phyloP scores from a whole-genome alignment of 1,139 yeast genomes.

The Cylindricascospora bacillispora region DNA sequence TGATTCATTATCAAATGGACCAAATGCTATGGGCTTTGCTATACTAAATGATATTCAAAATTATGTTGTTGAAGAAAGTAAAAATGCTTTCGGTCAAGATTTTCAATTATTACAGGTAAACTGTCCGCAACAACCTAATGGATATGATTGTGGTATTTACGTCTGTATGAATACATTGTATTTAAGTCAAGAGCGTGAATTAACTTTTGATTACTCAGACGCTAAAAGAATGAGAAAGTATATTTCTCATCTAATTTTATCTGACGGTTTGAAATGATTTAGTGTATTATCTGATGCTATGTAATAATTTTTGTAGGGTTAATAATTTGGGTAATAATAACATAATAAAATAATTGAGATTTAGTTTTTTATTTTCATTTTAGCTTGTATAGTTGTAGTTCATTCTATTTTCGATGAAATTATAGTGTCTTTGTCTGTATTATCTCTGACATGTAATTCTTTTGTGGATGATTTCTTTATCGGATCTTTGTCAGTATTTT shows the following conservation, averaged over 20 bases:
- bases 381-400: too few species aligned
- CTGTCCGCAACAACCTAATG: conserved; percentile 82
- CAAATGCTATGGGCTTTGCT: conserved; percentile 41
- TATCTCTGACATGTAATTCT: too few species aligned
- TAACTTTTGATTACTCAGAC: conserved; percentile 54
- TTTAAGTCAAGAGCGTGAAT: conserved; percentile 35
- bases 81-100: conserved; percentile 27
- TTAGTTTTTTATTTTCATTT: too few species aligned
- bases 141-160: conserved; percentile 92
- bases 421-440: too few species aligned
- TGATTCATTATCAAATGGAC: conserved; percentile 49
- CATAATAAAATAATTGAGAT: too few species aligned
- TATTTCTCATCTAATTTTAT: conserved; percentile 35
- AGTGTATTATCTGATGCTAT: too few species aligned
- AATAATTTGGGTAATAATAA: too few species aligned
- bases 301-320: too few species aligned
- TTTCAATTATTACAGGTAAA: conserved; percentile 29
- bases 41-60: conserved; percentile 43
- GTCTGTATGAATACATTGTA: conserved; percentile 69
- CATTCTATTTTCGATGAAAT: too few species aligned
- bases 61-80: conserved; percentile 50
- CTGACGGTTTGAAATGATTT: conserved; percentile 5
- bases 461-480: too few species aligned
- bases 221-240: conserved; percentile 56
- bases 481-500: too few species aligned